A percentile compares a stretch with the other conserved stretches of the same genome.
Conservation (phyloP, 1,139 yeast species). For the Kodamaea sp. region DNA sequence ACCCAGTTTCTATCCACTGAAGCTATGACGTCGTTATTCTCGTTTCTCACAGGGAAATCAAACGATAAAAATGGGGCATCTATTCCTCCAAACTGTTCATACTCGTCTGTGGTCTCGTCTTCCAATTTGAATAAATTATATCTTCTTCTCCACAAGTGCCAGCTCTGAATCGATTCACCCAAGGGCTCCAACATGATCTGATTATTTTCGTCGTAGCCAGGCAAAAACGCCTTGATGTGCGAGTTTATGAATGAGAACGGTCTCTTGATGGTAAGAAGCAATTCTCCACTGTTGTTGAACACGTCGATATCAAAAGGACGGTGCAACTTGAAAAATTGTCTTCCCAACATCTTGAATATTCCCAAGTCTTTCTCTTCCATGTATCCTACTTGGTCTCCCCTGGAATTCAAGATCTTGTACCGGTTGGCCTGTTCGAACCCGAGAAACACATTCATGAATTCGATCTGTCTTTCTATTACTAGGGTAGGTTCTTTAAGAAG, state of each 20-base stretch:
- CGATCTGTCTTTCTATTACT: slow-evolving; percentile 84
- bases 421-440: slow-evolving; percentile 92
- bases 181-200: slow-evolving; percentile 50
- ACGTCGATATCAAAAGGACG: slow-evolving; percentile 87
- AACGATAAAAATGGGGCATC: slow-evolving; percentile 88
- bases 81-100: slow-evolving; percentile 76
- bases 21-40: slow-evolving; percentile 59
- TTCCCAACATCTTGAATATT: slow-evolving; percentile 62
- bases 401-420: slow-evolving; percentile 70
- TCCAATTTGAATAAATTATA: slow-evolving; percentile 72
- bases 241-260: slow-evolving; percentile 90
- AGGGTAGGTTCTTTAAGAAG: slow-evolving; percentile 76
- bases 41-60: slow-evolving; percentile 76
- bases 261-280: slow-evolving; percentile 68
- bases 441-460: slow-evolving; percentile 78
- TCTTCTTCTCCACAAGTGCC: slow-evolving; percentile 92
- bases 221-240: slow-evolving; percentile 72
- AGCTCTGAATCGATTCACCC: slow-evolving; percentile 87
- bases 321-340: slow-evolving; percentile 81
- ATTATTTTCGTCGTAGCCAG: slow-evolving; percentile 46
- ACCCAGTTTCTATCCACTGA: slow-evolving; percentile 93
- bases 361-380: slow-evolving; percentile 82
- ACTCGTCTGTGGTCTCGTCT: slow-evolving; percentile 47
- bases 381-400: slow-evolving; percentile 76
- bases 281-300: slow-evolving; percentile 68